phyloP scores from a whole-genome alignment of 2,329 filamentous ascomycete genomes.

The Neonectria magnoliae region DNA sequence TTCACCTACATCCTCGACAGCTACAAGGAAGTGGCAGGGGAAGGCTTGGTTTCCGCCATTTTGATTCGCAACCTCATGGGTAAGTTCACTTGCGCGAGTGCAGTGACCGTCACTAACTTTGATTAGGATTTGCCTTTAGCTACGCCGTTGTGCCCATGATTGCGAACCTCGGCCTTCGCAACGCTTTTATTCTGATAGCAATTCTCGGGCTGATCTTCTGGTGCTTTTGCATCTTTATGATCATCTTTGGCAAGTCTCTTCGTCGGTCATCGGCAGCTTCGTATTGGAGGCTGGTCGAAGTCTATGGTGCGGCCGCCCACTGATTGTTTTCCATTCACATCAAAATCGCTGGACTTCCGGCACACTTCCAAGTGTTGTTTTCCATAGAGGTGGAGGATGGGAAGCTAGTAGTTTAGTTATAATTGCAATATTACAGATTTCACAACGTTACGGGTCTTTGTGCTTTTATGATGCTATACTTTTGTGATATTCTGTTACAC shows the following conservation, averaged over 20 bases:
- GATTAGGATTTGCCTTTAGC: conserved; percentile 36
- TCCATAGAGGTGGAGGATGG: too few species aligned
- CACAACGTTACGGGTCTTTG: not conserved
- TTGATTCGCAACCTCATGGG: conserved; percentile 39
- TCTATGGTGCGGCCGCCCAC: conserved; percentile 22
- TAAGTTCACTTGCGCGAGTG: conserved; percentile 4
- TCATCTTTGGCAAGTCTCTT: conserved; percentile 30
- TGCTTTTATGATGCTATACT: not conserved
- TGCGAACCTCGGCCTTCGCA: conserved; percentile 28
- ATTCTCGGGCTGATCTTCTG: conserved; percentile 30
- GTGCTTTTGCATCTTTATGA: conserved; percentile 26
- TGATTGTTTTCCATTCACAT: not conserved
- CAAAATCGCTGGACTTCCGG: too few species aligned
- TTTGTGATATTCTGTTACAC: too few species aligned
- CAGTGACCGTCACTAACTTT: not conserved
- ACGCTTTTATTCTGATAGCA: conserved; percentile 35
- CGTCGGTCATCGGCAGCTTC: conserved; percentile 24
- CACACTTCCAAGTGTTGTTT: not conserved
- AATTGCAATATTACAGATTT: too few species aligned
- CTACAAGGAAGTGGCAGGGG: conserved; percentile 39
- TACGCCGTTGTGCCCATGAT: conserved; percentile 41
- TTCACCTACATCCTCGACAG: conserved; percentile 40
- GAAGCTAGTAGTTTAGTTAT: too few species aligned
- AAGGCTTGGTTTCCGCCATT: conserved; percentile 34
- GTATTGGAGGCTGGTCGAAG: conserved; percentile 36